phyloP scores from a whole-genome alignment of 2,329 filamentous ascomycete species.

The Calcarisporium arbuscula region DNA sequence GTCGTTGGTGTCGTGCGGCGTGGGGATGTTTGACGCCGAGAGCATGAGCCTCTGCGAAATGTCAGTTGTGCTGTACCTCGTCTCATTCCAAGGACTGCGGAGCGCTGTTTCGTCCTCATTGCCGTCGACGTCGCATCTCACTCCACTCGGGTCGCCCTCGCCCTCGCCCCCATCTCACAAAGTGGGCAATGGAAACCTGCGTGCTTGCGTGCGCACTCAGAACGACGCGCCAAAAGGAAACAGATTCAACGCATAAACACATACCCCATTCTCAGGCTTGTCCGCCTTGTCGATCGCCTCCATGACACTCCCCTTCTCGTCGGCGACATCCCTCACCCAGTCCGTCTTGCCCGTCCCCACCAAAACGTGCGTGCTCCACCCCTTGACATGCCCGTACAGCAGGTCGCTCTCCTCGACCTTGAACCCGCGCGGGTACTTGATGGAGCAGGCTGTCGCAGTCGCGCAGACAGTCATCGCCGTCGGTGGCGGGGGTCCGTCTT shows the following conservation, averaged over 20 bases:
- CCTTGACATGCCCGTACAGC: slow-evolving; percentile 79
- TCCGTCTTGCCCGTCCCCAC: slow-evolving; percentile 95
- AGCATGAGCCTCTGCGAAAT: slow-evolving; percentile 69
- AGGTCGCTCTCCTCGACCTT: slow-evolving; percentile 71
- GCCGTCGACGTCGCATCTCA: too few relatives aligned
- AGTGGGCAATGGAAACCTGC: too few relatives aligned
- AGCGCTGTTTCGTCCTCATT: too few relatives aligned
- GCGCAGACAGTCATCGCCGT: slow-evolving; percentile 82
- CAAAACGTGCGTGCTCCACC: slow-evolving; percentile 82
- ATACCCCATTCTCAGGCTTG: slow-evolving; percentile 62
- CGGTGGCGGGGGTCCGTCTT: slow-evolving; percentile 66
- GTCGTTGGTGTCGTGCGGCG: slow-evolving; percentile 58
- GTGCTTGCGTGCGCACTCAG: neutral
- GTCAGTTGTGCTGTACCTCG: neutral
- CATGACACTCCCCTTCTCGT: slow-evolving; percentile 85
- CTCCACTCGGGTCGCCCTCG: too few relatives aligned
- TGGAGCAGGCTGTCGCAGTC: slow-evolving; percentile 79
- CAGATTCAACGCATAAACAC: too few relatives aligned
- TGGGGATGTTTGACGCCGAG: slow-evolving; percentile 85
- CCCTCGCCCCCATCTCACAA: too few relatives aligned
- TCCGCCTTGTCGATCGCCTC: slow-evolving; percentile 57
- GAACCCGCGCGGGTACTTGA: slow-evolving; percentile 66
- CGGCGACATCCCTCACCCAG: slow-evolving; percentile 83
- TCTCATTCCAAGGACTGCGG: neutral
- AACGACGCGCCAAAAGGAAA: neutral